phyloP scores from a whole-genome alignment of 2,329 filamentous ascomycete species.

The Penicillium sclerotiorum region DNA sequence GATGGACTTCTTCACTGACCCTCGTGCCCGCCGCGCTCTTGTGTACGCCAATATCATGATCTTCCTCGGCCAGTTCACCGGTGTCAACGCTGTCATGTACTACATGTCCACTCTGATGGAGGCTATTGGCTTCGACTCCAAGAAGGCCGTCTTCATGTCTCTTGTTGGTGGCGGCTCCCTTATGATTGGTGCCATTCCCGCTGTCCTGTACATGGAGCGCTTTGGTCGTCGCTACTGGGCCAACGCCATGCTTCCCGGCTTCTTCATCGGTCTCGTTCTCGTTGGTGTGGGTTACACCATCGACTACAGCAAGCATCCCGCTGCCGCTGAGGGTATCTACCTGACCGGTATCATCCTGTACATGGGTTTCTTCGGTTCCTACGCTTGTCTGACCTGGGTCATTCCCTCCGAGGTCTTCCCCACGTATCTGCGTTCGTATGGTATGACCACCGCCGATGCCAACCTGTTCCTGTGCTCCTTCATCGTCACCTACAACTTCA shows the following conservation, averaged over 20 bases:
- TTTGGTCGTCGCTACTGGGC: conserved; percentile 75
- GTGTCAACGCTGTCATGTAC: conserved; percentile 71
- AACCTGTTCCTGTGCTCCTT: conserved; percentile 72
- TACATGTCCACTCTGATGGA: conserved; percentile 71
- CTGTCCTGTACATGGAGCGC: conserved; percentile 70
- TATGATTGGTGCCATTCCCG: conserved; percentile 68
- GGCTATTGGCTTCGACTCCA: conserved; percentile 66
- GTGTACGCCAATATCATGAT: conserved; percentile 72
- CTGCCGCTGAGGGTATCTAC: conserved; percentile 62
- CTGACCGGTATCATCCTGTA: conserved; percentile 63
- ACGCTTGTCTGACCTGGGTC: conserved; percentile 67
- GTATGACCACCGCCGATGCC: conserved; percentile 71
- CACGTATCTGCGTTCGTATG: conserved; percentile 71
- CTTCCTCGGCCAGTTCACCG: conserved; percentile 69
- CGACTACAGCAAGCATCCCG: conserved; percentile 48
- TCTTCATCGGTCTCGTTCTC: conserved; percentile 69
- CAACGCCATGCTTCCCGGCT: conserved; percentile 70
- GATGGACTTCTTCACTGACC: conserved; percentile 73
- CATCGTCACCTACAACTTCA: conserved; percentile 76
- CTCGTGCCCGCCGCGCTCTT: conserved; percentile 66
- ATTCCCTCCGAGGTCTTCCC: conserved; percentile 71
- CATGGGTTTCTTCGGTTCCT: conserved; percentile 69
- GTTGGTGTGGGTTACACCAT: conserved; percentile 68
- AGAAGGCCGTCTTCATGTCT: conserved; percentile 71
- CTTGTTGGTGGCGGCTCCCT: conserved; percentile 70